Percentiles rank a stretch among this genome's conserved stretches.
phyloP scores from a whole-genome alignment of 148 eudicot species.

The Diospyros lotus region DNA sequence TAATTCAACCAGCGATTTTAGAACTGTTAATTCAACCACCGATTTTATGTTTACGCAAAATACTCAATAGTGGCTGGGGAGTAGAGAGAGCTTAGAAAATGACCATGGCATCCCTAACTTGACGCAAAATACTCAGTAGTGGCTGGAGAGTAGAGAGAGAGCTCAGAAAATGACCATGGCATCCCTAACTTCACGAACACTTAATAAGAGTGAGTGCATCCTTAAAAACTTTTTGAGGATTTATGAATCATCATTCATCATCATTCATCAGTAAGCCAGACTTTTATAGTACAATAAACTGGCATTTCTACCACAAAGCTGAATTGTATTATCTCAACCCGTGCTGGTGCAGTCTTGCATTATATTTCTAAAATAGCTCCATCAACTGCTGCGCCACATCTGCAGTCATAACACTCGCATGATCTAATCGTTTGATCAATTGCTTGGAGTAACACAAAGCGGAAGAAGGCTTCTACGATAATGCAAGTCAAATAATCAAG shows the following conservation, averaged over 20 bases:
- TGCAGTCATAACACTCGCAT: slow-evolving; percentile 26
- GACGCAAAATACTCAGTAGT: too few relatives aligned
- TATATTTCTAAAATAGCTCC: slow-evolving; percentile 51
- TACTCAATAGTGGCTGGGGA: too few relatives aligned
- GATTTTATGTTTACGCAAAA: too few relatives aligned
- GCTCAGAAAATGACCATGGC: too few relatives aligned
- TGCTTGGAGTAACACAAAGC: neutral
- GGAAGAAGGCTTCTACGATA: neutral
- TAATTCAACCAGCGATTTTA: too few relatives aligned
- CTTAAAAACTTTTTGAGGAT: slow-evolving; percentile 2
- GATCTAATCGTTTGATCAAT: neutral
- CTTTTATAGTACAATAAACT: neutral
- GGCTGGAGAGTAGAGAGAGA: too few relatives aligned
- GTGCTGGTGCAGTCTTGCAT: neutral
- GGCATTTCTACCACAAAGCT: neutral
- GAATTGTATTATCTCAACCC: neutral
- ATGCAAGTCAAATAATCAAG: neutral
- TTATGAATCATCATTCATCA: neutral
- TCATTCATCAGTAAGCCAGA: neutral
- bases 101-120: too few relatives aligned
- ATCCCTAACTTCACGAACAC: too few relatives aligned
- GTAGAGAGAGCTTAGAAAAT: too few relatives aligned
- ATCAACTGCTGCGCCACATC: slow-evolving; percentile 71
- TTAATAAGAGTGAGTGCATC: neutral
- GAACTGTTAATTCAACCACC: too few relatives aligned